These are phyloP conservation scores for Psophocarpus tetragonolobus DNA, from an alignment of 306 rosid species.

Conservation along the genomic window DNA sequence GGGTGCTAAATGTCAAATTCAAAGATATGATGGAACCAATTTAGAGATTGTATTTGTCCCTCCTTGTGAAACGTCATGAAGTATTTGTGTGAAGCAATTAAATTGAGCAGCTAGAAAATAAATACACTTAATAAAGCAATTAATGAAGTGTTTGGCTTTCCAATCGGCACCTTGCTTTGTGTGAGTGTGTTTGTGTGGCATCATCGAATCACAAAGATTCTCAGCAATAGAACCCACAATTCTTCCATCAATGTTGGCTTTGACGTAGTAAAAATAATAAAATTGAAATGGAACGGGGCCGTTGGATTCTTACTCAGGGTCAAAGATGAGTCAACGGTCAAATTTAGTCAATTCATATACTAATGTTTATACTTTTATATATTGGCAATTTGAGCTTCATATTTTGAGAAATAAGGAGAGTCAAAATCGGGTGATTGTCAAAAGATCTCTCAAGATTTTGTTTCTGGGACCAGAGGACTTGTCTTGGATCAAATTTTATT, in stretches of 20 bases:
- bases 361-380: background rate
- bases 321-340: slow-evolving; percentile 57
- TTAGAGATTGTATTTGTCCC: slow-evolving; percentile 35
- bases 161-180: slow-evolving; percentile 37
- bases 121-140: background rate
- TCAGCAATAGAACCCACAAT: slow-evolving; percentile 36
- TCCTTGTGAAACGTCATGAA: slow-evolving; percentile 33
- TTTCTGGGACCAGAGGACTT: slow-evolving; percentile 40
- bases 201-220: slow-evolving; percentile 51
- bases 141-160: background rate
- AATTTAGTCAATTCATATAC: slow-evolving; percentile 42
- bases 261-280: background rate
- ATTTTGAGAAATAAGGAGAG: slow-evolving; percentile 26
- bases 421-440: slow-evolving; percentile 51
- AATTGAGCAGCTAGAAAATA: background rate
- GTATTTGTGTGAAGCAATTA: slow-evolving; percentile 22
- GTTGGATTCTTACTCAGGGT: slow-evolving; percentile 46
- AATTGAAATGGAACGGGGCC: slow-evolving; percentile 16
- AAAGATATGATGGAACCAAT: slow-evolving; percentile 52
- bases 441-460: slow-evolving; percentile 56
- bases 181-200: slow-evolving; percentile 33
- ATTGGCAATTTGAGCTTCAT: background rate
- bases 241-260: slow-evolving; percentile 26
- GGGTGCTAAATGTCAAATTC: slow-evolving; percentile 38
- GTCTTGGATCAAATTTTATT: slow-evolving; percentile 18